phyloP scores from a whole-genome alignment of 2,329 filamentous ascomycete genomes.

The Chaetothyriales sp. region DNA sequence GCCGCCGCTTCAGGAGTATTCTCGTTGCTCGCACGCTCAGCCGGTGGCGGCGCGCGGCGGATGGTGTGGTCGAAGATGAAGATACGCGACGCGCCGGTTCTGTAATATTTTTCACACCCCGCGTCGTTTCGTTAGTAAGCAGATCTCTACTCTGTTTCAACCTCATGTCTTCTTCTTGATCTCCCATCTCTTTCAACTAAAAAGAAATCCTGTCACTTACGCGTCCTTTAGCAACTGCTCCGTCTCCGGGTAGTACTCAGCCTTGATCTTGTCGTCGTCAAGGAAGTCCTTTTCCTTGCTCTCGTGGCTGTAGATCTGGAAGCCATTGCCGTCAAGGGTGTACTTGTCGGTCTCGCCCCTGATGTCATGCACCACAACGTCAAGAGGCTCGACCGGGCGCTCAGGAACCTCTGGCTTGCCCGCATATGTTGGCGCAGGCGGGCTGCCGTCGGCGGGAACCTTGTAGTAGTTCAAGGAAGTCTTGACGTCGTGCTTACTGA shows the following conservation, averaged over 20 bases:
- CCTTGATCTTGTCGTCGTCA: constrained; percentile 24
- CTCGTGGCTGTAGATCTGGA: constrained; percentile 24
- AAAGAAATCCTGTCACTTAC: constrained; percentile 13
- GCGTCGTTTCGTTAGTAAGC: neutral
- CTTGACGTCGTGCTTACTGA: constrained; percentile 13
- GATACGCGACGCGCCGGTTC: constrained; percentile 41
- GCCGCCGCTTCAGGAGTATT: neutral
- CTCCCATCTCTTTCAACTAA: constrained; percentile 14
- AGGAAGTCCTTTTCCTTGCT: constrained; percentile 23
- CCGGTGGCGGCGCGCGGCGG: constrained; percentile 31
- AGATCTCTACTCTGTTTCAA: too few species aligned
- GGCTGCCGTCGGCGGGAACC: constrained; percentile 17
- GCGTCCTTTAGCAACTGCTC: constrained; percentile 23
- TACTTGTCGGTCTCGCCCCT: constrained; percentile 30
- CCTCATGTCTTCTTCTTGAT: too few species aligned
- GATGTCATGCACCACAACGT: constrained; percentile 28
- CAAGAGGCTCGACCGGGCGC: constrained; percentile 13
- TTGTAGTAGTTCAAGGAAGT: constrained; percentile 19
- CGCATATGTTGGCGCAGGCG: constrained; percentile 15
- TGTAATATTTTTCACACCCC: constrained; percentile 17
- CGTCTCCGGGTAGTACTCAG: constrained; percentile 22
- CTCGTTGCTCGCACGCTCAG: constrained; percentile 19
- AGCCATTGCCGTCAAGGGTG: constrained; percentile 28
- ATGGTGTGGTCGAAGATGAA: constrained; percentile 52
- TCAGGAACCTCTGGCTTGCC: constrained; percentile 19